These are phyloP conservation scores for Ceratocystis cacaofunesta DNA, from an alignment of 2,329 filamentous ascomycete genomes.

Conservation along the genomic window DNA sequence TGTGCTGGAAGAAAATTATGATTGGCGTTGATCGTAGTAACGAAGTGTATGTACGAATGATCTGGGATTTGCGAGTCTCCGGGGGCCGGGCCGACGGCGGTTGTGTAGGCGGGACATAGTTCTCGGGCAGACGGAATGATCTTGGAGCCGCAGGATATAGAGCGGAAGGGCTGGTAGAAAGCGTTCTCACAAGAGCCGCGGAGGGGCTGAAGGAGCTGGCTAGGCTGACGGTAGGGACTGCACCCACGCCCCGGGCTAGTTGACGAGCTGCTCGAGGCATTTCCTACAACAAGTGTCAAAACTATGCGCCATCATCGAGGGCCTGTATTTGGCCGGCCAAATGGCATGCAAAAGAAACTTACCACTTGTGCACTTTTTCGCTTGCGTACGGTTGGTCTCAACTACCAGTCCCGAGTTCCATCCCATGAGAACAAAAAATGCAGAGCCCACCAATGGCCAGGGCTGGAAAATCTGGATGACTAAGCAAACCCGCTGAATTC, in stretches of 20 bases:
- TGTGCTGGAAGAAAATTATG: slow-evolving; percentile 66
- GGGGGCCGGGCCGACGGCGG: slow-evolving; percentile 77
- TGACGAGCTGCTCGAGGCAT: slow-evolving; percentile 16
- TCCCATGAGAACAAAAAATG: not conserved
- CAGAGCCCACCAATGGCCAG: not conserved
- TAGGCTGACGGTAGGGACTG: not conserved
- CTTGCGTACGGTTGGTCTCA: not conserved
- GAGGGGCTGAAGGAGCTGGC: not conserved
- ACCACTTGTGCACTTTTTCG: not conserved
- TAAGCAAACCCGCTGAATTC: not conserved
- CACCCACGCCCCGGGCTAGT: slow-evolving; percentile 9
- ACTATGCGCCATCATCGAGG: not conserved
- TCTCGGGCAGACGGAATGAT: slow-evolving; percentile 27
- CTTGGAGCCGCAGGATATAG: slow-evolving; percentile 21
- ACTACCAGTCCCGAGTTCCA: not conserved
- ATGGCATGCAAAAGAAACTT: not conserved
- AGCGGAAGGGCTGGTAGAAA: slow-evolving; percentile 11
- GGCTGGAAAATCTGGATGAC: not conserved
- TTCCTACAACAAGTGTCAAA: not conserved
- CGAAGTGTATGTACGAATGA: slow-evolving; percentile 74
- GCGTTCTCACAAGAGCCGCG: slow-evolving; percentile 3
- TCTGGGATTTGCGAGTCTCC: slow-evolving; percentile 78
- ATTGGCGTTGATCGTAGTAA: slow-evolving; percentile 72
- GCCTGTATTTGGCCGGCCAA: not conserved
- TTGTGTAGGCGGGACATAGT: slow-evolving; percentile 52